Conservation (phyloP, 768 basidiomycete genomes). For the Leccinum imitatum region DNA sequence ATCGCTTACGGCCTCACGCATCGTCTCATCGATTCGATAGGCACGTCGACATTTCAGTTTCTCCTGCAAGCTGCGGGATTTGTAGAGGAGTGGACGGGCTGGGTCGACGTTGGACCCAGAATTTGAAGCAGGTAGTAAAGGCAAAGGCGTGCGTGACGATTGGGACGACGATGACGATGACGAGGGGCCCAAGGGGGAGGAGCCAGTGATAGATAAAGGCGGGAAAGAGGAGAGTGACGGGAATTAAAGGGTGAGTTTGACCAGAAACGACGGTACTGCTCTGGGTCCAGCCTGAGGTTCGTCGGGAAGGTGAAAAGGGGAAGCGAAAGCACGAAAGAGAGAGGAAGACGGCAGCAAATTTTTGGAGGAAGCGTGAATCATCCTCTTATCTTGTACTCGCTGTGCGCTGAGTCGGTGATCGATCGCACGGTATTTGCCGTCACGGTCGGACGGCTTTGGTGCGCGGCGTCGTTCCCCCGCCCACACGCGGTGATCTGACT, state of each 20-base stretch:
- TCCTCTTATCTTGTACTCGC: background rate
- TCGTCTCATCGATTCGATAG: background rate
- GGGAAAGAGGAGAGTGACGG: background rate
- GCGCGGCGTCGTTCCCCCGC: background rate
- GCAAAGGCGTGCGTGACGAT: slow-evolving; percentile 41
- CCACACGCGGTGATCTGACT: slow-evolving; percentile 21
- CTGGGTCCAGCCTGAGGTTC: background rate
- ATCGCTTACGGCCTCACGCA: slow-evolving; percentile 12
- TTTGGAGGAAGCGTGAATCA: slow-evolving; percentile 71
- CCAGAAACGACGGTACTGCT: background rate
- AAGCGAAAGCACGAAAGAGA: background rate
- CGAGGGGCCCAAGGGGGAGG: slow-evolving; percentile 23
- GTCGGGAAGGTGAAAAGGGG: background rate
- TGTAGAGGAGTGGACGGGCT: slow-evolving; percentile 3
- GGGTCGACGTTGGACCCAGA: slow-evolving; percentile 2
- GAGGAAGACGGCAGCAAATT: slow-evolving; percentile 44
- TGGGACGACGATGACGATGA: slow-evolving; percentile 53
- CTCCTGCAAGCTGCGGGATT: background rate
- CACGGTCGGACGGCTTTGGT: background rate
- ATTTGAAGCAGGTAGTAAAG: background rate
- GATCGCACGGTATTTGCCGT: slow-evolving; percentile 4
- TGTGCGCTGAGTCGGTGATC: slow-evolving; percentile 1
- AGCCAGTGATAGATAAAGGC: slow-evolving; percentile 9
- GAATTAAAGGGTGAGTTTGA: background rate
- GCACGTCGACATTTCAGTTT: background rate